Percentiles rank a stretch among this genome's conserved stretches.
Conservation (phyloP, 345 rosid genomes). For the Salix koriyanagi region DNA sequence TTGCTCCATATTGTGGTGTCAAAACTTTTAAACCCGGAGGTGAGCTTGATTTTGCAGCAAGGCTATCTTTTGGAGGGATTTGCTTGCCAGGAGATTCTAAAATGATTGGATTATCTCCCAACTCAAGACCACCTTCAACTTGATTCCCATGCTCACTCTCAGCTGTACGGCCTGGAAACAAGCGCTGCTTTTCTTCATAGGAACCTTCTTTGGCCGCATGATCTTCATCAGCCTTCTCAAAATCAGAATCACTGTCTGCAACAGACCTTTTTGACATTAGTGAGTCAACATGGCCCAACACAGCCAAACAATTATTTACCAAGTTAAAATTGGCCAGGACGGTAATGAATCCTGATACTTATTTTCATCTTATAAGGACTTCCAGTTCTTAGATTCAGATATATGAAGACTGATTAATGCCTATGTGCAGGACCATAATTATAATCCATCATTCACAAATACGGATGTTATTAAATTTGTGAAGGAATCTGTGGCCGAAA, state of each 20-base stretch:
- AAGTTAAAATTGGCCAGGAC: background rate
- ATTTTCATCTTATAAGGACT: background rate
- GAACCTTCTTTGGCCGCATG: slow-evolving; percentile 18
- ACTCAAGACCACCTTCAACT: slow-evolving; percentile 19
- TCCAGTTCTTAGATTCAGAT: background rate
- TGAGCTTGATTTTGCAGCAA: slow-evolving; percentile 9
- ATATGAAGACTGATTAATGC: background rate
- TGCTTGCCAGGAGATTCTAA: slow-evolving; percentile 3
- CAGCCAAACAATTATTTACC: no score
- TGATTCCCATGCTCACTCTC: slow-evolving; percentile 5
- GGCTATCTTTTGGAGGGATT: slow-evolving; percentile 8
- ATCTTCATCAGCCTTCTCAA: slow-evolving; percentile 17
- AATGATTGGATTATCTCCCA: slow-evolving; percentile 12
- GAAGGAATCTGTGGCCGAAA: no score
- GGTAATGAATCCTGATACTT: background rate
- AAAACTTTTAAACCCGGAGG: slow-evolving; percentile 10
- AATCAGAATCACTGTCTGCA: slow-evolving; percentile 22
- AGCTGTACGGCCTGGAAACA: slow-evolving; percentile 6
- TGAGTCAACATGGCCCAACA: no score
- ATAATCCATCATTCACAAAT: background rate
- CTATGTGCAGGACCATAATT: background rate
- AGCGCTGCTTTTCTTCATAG: slow-evolving; percentile 1
- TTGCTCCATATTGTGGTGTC: slow-evolving; percentile 16
- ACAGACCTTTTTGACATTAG: background rate
- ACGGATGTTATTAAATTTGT: no score